Base-by-base conservation (phyloP, 495 filamentous ascomycete species). In the Penicillium psychrofluorescens region DNA sequence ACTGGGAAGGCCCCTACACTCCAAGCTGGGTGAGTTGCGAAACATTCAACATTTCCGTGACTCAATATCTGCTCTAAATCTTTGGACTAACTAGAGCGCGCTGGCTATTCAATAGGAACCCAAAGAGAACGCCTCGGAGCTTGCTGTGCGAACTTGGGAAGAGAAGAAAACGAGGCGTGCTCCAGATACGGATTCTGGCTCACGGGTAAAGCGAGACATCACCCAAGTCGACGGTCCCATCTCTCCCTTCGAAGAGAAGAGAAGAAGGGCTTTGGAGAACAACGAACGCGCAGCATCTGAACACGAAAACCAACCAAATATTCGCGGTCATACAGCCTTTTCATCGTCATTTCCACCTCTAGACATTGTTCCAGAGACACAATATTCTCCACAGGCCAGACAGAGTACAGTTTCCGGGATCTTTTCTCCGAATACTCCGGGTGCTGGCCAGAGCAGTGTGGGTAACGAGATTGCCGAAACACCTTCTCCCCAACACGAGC, bases 21-120 rank as follows among this genome's bases (percentile, higher is more conserved):
- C 66, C 69, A 29, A 61, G 52, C 49, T 72, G 67, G 67, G 69
- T 70, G 50, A 54, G 66, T 63, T 29, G 12, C n/a, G 11, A 12
- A 15, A 15, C 28, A 6, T 12, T 5, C 13, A 5, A 27, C 8
- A 7, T 34, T 34, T 12, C 32, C 32, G 12, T 30, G 16, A 27
- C 32, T 11, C n/a, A 34, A 34, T 12, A 34, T 11, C n/a, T 3
- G 10, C 32, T 34, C 7, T 12, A 34, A 9, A 34, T 38, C 8
- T 34, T 38, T 28, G 27, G 15, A 15, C 45, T 42, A 41, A 47
- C 14, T 13, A 14, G 12, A 15, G 12, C 27, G 13, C 32, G 29
- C 27, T 10, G 11, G 11, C 9, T 29, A 37, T 13, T 36, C 22
- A 31, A 13, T 44, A 72, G 68, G 62, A 71, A 62, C 66, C 66